Evolutionary conservation across 176 grass and related monocot genomes (phyloP).

Genomic region (Avena atlantica): DNA sequence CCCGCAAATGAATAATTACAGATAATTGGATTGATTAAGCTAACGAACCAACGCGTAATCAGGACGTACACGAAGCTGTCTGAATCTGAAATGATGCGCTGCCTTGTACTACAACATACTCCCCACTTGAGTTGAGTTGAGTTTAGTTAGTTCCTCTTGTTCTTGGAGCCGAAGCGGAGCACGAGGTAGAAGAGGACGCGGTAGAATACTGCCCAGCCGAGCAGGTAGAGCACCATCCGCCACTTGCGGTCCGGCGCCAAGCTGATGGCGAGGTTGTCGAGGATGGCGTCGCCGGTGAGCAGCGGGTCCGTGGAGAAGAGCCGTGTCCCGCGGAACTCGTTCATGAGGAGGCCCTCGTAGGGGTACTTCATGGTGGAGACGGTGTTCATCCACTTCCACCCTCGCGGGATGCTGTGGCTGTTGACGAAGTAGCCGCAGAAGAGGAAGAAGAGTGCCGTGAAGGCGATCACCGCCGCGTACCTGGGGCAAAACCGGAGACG

Average conservation of each 20-base stretch:
- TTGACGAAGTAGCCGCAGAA: constrained; percentile 66
- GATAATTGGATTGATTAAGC: not conserved
- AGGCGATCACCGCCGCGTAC: constrained; percentile 70
- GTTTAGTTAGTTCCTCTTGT: constrained; percentile 55
- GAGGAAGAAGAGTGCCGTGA: constrained; percentile 82
- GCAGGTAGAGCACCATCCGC: constrained; percentile 72
- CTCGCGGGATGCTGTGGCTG: constrained; percentile 57
- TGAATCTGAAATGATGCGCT: not conserved
- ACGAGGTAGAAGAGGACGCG: constrained; percentile 72
- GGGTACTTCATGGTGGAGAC: constrained; percentile 74
- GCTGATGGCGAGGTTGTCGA: constrained; percentile 55
- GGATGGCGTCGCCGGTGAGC: constrained; percentile 52
- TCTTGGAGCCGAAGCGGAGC: constrained; percentile 71
- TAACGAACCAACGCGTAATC: not conserved
- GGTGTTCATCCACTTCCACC: constrained; percentile 72
- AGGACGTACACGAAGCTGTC: not conserved
- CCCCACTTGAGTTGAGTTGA: too few species aligned
- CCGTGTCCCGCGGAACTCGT: constrained; percentile 43
- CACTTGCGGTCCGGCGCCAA: constrained; percentile 46
- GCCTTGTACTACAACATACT: not conserved
- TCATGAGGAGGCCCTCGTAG: constrained; percentile 72
- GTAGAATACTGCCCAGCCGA: constrained; percentile 66
- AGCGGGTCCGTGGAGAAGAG: not conserved
- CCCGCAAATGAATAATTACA: constrained; percentile 5
- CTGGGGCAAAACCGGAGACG: not conserved